Conservation (phyloP, 148 eudicot genomes). For the Vaccinium vitisidaea region DNA sequence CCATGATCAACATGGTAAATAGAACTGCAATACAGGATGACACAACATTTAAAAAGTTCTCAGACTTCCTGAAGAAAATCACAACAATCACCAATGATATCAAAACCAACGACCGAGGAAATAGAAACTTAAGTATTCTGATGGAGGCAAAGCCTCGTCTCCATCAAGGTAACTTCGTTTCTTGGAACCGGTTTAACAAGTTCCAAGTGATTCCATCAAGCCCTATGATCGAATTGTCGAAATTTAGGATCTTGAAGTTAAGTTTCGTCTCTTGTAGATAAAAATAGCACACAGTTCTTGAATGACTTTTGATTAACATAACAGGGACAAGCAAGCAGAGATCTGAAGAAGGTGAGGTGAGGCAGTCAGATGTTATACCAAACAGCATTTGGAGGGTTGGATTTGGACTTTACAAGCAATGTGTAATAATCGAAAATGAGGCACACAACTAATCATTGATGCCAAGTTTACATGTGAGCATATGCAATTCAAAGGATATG, state of each 20-base stretch:
- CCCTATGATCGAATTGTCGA: neutral
- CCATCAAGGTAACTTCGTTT: neutral
- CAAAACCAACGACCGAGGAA: neutral
- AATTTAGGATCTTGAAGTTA: neutral
- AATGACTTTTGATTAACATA: neutral
- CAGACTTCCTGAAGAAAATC: neutral
- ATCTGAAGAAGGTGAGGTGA: neutral
- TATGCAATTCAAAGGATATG: neutral
- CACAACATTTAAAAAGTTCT: neutral
- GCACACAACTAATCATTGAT: neutral
- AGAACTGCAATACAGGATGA: neutral
- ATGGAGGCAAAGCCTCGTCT: neutral
- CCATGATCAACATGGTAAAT: neutral
- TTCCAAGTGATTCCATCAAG: neutral
- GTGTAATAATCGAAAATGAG: neutral
- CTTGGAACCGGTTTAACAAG: neutral
- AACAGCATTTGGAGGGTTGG: neutral
- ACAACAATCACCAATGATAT: neutral
- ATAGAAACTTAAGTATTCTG: neutral
- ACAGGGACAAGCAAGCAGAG: neutral
- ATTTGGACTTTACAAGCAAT: constrained; percentile 1
- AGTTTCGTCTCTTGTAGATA: neutral
- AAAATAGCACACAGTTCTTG: neutral
- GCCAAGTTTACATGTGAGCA: neutral
- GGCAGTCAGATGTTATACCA: neutral